Conservation (phyloP, 2,329 filamentous ascomycete species). For the Penicillium thymicola region DNA sequence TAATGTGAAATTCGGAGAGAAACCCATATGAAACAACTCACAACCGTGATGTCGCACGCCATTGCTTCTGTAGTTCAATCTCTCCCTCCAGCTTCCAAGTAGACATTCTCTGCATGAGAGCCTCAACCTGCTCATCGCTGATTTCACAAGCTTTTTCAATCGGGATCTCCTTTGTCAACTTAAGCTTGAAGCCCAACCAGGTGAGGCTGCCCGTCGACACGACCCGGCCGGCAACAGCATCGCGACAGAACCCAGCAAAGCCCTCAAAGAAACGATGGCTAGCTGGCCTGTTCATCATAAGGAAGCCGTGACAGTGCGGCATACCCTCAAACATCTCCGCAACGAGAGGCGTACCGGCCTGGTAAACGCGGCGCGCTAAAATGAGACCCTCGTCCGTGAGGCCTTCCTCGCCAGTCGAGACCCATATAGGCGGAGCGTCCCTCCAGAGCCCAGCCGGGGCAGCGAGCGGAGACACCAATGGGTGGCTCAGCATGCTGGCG, state of each 20-base stretch:
- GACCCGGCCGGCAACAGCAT: slow-evolving; percentile 31
- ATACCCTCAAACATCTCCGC: slow-evolving; percentile 46
- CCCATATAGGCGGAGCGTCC: slow-evolving; percentile 41
- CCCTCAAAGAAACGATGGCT: slow-evolving; percentile 53
- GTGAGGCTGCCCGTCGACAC: slow-evolving; percentile 30
- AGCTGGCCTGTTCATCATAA: slow-evolving; percentile 50
- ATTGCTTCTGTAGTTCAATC: slow-evolving; percentile 30
- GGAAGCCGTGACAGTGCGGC: slow-evolving; percentile 53
- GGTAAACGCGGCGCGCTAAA: slow-evolving; percentile 40
- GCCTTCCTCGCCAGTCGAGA: slow-evolving; percentile 42
- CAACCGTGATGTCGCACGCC: slow-evolving; percentile 32
- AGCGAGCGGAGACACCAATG: slow-evolving; percentile 41
- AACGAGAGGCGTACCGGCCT: slow-evolving; percentile 36
- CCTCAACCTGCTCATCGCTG: slow-evolving; percentile 38
- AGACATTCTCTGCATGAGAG: slow-evolving; percentile 25
- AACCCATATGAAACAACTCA: slow-evolving; percentile 12
- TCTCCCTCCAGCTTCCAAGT: slow-evolving; percentile 38
- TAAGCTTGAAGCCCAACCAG: slow-evolving; percentile 31
- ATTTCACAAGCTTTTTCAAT: slow-evolving; percentile 34
- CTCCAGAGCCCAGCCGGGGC: slow-evolving; percentile 39
- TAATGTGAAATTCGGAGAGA: neutral
- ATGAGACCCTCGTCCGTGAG: slow-evolving; percentile 43
- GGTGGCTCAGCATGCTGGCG: slow-evolving; percentile 39
- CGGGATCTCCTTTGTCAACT: slow-evolving; percentile 27
- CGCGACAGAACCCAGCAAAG: slow-evolving; percentile 54